Percentiles rank a stretch among this genome's conserved stretches.
These are phyloP conservation scores for Fusarium protoensiforme DNA, from an alignment of 2,329 filamentous ascomycete genomes.

Conservation along the genomic window DNA sequence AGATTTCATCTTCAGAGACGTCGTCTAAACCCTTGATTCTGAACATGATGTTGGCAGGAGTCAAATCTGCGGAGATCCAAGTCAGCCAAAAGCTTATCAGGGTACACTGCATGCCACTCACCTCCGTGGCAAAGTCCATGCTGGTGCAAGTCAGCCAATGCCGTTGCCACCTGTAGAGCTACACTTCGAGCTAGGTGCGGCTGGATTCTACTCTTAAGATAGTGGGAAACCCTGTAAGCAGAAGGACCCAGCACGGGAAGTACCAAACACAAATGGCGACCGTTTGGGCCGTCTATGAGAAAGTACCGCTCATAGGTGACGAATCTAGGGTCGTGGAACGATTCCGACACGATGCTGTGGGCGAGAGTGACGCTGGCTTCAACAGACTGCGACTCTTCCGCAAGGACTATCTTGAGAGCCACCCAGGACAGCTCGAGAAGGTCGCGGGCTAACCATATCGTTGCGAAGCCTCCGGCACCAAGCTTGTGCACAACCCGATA, in stretches of 20 bases:
- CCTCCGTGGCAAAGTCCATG: slow-evolving; percentile 41
- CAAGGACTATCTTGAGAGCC: slow-evolving; percentile 39
- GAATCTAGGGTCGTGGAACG: slow-evolving; percentile 15
- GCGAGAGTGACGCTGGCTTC: background rate
- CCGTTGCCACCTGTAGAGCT: slow-evolving; percentile 24
- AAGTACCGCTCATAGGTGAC: background rate
- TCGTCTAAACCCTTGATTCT: slow-evolving; percentile 3
- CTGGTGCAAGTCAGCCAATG: slow-evolving; percentile 32
- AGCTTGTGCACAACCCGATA: slow-evolving; percentile 56
- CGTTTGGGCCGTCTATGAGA: slow-evolving; percentile 39
- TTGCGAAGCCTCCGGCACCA: slow-evolving; percentile 55
- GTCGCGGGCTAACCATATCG: slow-evolving; percentile 57
- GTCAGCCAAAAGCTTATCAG: background rate
- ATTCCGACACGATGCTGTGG: background rate
- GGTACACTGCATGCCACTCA: slow-evolving; percentile 6
- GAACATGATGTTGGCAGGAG: slow-evolving; percentile 34
- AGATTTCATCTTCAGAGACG: slow-evolving; percentile 13
- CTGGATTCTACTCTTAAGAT: slow-evolving; percentile 21
- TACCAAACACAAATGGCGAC: slow-evolving; percentile 42
- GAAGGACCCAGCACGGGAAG: slow-evolving; percentile 38
- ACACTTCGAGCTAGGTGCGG: slow-evolving; percentile 17
- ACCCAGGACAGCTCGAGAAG: slow-evolving; percentile 20
- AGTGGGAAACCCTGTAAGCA: slow-evolving; percentile 16
- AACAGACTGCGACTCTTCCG: slow-evolving; percentile 21
- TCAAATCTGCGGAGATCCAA: slow-evolving; percentile 16